Percentiles rank a stretch among this genome's conserved stretches.
phyloP scores from a whole-genome alignment of 2,329 filamentous ascomycete genomes.

The Plectosphaerella sp. region DNA sequence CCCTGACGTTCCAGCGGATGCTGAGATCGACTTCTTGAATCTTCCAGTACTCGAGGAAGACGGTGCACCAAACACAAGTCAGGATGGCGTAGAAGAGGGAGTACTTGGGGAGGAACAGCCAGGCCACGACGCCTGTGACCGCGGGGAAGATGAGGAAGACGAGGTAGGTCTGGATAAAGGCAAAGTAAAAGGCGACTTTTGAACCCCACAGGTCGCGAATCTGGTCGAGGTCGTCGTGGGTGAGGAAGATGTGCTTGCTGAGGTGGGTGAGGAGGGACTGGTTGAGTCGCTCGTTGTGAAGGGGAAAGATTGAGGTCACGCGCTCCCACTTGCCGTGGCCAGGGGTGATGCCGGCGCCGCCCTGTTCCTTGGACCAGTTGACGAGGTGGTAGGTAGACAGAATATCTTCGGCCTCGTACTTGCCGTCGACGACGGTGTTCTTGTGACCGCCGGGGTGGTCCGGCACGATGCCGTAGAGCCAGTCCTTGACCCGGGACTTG shows the following conservation, averaged over 20 bases:
- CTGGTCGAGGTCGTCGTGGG: slow-evolving; percentile 47
- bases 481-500: slow-evolving; percentile 70
- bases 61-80: slow-evolving; percentile 65
- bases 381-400: slow-evolving; percentile 68
- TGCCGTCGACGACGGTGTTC: slow-evolving; percentile 45
- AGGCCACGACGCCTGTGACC: slow-evolving; percentile 61
- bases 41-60: slow-evolving; percentile 80
- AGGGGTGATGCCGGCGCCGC: slow-evolving; percentile 60
- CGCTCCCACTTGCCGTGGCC: slow-evolving; percentile 54
- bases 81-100: slow-evolving; percentile 65
- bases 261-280: slow-evolving; percentile 52
- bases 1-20: slow-evolving; percentile 68
- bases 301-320: slow-evolving; percentile 56
- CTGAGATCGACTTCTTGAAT: slow-evolving; percentile 67
- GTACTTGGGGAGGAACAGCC: slow-evolving; percentile 65
- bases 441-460: slow-evolving; percentile 54
- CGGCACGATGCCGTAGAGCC: slow-evolving; percentile 66
- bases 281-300: slow-evolving; percentile 57
- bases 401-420: slow-evolving; percentile 61
- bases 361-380: slow-evolving; percentile 50
- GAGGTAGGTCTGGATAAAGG: slow-evolving; percentile 76
- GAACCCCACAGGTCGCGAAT: slow-evolving; percentile 60
- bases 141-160: slow-evolving; percentile 67
- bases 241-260: slow-evolving; percentile 47
- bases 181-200: slow-evolving; percentile 75